Conservation (phyloP, 2,329 filamentous ascomycete species). For the Falciphora oryzae region DNA sequence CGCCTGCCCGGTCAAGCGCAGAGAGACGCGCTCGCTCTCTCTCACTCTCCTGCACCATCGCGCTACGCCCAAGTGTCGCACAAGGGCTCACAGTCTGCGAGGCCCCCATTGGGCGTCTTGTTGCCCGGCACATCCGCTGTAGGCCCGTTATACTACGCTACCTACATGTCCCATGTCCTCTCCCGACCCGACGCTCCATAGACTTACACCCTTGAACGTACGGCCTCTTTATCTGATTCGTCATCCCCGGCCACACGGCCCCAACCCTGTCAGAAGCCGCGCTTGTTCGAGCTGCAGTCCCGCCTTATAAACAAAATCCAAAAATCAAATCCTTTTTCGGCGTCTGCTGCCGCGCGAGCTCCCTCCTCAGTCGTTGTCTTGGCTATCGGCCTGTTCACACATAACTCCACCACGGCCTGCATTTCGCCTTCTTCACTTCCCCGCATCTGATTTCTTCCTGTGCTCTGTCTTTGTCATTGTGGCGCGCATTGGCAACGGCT, state of each 20-base stretch:
- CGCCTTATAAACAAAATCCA: not conserved
- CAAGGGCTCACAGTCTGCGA: not conserved
- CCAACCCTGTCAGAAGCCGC: not conserved
- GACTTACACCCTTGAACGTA: not conserved
- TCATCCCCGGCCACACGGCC: not conserved
- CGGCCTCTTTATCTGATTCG: not conserved
- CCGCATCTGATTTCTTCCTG: not conserved
- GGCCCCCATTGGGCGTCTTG: not conserved
- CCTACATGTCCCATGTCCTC: not conserved
- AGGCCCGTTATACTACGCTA: constrained; percentile 1
- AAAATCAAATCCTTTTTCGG: not conserved
- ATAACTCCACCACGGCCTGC: not conserved
- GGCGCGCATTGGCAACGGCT: not conserved
- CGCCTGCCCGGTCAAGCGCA: not conserved
- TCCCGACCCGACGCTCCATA: not conserved
- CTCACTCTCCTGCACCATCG: too few relatives aligned
- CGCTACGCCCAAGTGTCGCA: not conserved
- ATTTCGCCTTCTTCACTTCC: not conserved
- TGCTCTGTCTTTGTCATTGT: not conserved
- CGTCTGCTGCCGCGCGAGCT: not conserved
- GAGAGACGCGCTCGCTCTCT: not conserved
- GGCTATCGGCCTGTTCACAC: not conserved
- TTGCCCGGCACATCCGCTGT: not conserved
- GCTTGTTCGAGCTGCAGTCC: not conserved
- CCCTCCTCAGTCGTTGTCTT: not conserved